Evolutionary conservation across 768 basidiomycete genomes (phyloP).

Genomic region (Lactifluus hygrophoroides): DNA sequence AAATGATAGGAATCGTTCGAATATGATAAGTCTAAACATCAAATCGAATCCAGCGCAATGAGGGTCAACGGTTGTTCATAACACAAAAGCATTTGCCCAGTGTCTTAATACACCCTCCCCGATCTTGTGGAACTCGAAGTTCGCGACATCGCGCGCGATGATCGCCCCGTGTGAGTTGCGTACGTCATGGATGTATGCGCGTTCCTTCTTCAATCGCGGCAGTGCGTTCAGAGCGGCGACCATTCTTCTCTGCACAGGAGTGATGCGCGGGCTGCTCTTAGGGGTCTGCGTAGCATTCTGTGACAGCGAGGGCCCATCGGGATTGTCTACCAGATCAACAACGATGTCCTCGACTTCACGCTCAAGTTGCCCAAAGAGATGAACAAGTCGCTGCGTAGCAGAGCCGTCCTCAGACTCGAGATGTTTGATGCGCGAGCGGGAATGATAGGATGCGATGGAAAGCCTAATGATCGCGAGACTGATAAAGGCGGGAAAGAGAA

Average conservation of each 20-base stretch:
- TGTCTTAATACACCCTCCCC: conserved; percentile 64
- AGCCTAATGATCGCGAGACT: conserved; percentile 49
- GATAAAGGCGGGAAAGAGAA: conserved; percentile 54
- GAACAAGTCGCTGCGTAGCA: conserved; percentile 42
- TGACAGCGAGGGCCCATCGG: not conserved
- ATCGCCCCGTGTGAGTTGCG: conserved; percentile 66
- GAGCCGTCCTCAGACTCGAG: conserved; percentile 47
- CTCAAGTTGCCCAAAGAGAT: conserved; percentile 52
- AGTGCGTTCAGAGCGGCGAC: conserved; percentile 56
- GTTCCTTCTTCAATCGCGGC: conserved; percentile 59
- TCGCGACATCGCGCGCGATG: conserved; percentile 56
- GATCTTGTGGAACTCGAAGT: conserved; percentile 45
- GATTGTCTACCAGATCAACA: conserved; percentile 47
- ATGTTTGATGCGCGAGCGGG: conserved; percentile 53
- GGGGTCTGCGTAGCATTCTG: conserved; percentile 17
- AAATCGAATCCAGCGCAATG: too few species aligned
- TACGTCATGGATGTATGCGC: conserved; percentile 51
- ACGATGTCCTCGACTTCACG: conserved; percentile 51
- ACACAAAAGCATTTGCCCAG: conserved; percentile 56
- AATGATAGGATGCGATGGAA: conserved; percentile 46
- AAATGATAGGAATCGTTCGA: too few species aligned
- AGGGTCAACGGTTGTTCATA: too few species aligned
- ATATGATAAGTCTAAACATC: too few species aligned
- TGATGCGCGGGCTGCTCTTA: conserved; percentile 31
- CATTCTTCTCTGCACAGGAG: conserved; percentile 48